Base-by-base conservation (phyloP, 768 basidiomycete species). In the Thelephora ganbajun region DNA sequence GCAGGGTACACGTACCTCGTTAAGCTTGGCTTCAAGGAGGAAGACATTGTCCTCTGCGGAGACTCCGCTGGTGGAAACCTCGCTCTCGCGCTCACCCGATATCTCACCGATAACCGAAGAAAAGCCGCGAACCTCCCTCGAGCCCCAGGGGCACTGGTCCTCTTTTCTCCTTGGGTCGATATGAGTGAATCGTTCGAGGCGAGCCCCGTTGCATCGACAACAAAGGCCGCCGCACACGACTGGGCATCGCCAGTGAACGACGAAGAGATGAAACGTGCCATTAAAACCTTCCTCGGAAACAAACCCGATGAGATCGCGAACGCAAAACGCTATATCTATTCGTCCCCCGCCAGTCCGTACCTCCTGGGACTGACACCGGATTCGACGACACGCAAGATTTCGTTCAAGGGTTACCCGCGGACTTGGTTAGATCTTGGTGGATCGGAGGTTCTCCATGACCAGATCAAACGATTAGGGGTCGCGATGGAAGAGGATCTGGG, bases 61-160 rank as follows among this genome's bases (percentile, higher is more conserved):
- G 85, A 90, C 58, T 88, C 82, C 1, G 83, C 86, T 0, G 86
- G 87, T 2, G 87, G 71, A 4, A 83, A 88, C 60, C 73, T 88
- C 19, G 76, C 77, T 1, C 67, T 77, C 30, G 77, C 79, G 0
- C 68, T 84, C 39, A 71, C 67, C 7, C 76, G 78, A 3, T 80
- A 80, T 52, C 70, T 85, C 19, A 63, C 74, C 14, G 73, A 78
- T 50, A 61, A 77, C 59, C n/a, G n/a, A n/a, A n/a, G n/a, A n/a
- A n/a, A n/a, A n/a, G n/a, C n/a, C n/a, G n/a, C n/a, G n/a, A n/a
- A n/a, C n/a, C 74, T 72, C 3, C 57, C 60, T 12, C 68, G 66
- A 34, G 74, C 76, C 1, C 75, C 77, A 1, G 68, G 69, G 14
- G 66, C 66, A 1, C 34, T 82, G 1, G 54, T 82, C 35, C 63